Conservation (phyloP, 495 filamentous ascomycete genomes). For the Chlorociboria aeruginascens region DNA sequence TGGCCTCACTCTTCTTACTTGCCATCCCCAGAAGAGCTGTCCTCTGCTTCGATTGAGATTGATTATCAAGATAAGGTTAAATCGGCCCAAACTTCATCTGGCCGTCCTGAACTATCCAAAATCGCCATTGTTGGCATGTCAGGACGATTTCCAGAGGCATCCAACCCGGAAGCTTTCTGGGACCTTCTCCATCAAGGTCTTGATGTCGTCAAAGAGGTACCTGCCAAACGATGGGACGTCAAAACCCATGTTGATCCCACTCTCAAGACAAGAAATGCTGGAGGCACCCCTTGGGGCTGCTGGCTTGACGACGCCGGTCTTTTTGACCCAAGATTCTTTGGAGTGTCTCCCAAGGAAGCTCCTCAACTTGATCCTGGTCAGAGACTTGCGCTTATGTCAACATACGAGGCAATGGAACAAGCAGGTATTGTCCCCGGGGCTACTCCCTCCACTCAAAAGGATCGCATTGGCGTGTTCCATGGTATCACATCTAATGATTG, state of each 20-base stretch:
- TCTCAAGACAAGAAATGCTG: conserved; percentile 69
- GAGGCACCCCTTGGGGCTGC: conserved; percentile 73
- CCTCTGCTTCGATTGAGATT: no score
- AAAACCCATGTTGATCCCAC: conserved; percentile 68
- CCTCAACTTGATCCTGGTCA: conserved; percentile 82
- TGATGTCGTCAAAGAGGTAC: conserved; percentile 46
- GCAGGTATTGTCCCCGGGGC: conserved; percentile 77
- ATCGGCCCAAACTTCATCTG: neutral
- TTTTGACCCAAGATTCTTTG: conserved; percentile 88
- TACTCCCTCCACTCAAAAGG: conserved; percentile 72
- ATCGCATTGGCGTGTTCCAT: conserved; percentile 82
- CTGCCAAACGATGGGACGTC: conserved; percentile 65
- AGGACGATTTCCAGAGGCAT: conserved; percentile 61
- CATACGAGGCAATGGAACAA: conserved; percentile 86
- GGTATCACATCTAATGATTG: conserved; percentile 88
- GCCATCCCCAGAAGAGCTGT: no score
- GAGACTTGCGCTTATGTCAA: conserved; percentile 70
- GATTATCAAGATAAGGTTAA: no score
- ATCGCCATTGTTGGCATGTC: conserved; percentile 71
- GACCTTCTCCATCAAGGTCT: conserved; percentile 57
- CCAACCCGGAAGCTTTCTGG: conserved; percentile 47
- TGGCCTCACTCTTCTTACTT: no score
- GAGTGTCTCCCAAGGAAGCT: conserved; percentile 88
- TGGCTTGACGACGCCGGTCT: conserved; percentile 77
- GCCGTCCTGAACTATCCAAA: neutral